Percentiles rank a stretch among this genome's conserved stretches.
Evolutionary conservation across 129 eudicot genomes (phyloP).

Genomic region (Calendula officinalis): DNA sequence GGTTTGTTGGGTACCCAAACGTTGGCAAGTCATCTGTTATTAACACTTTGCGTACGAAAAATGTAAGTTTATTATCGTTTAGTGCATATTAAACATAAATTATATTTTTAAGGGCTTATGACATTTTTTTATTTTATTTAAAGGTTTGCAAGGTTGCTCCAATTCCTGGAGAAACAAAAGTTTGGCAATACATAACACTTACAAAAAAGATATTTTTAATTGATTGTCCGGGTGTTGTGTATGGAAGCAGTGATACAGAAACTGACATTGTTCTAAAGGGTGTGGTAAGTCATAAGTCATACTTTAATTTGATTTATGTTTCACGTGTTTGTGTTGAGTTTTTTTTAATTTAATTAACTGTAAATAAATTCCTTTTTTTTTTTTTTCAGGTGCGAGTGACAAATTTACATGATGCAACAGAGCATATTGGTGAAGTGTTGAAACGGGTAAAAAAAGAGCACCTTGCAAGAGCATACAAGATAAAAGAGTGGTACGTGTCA

Average conservation of each 20-base stretch:
- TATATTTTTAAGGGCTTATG: background rate
- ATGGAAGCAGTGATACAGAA: conserved; percentile 80
- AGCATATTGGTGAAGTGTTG: conserved; percentile 93
- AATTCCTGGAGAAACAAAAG: conserved; percentile 99
- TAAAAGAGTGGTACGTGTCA: conserved; percentile 60
- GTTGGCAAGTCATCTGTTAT: conserved; percentile 99
- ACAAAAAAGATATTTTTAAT: conserved; percentile 93
- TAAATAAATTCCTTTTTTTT: background rate
- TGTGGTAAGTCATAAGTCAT: conserved; percentile 77
- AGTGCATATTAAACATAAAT: too few species aligned
- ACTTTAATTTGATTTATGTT: background rate
- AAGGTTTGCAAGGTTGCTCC: conserved; percentile 99
- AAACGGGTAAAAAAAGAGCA: conserved; percentile 92
- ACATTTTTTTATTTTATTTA: background rate
- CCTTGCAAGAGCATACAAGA: conserved; percentile 81
- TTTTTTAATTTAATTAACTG: background rate
- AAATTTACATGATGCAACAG: conserved; percentile 88
- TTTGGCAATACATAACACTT: conserved; percentile 97
- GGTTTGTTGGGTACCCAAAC: conserved; percentile 97
- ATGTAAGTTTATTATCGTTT: conserved; percentile 42
- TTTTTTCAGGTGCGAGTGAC: conserved; percentile 82
- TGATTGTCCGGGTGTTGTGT: conserved; percentile 99
- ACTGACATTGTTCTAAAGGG: conserved; percentile 97
- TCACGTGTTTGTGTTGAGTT: too few species aligned
- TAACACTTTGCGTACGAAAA: conserved; percentile 87